Evolutionary conservation across 306 rosid species (phyloP), one percentile per base, ranked within the genome.

Genomic region (Parietaria judaica): DNA sequence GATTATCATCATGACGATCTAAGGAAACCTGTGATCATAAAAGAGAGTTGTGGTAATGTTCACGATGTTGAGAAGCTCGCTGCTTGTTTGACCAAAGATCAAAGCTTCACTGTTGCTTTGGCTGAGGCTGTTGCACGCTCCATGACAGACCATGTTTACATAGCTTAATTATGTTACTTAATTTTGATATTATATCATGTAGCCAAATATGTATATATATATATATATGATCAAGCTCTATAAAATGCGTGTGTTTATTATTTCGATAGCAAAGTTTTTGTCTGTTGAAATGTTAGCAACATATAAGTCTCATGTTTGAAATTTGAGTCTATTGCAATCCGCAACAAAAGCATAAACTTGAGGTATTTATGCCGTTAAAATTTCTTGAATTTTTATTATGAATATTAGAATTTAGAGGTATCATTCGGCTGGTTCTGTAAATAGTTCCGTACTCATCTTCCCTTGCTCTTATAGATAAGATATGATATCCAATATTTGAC

Each of bases 61-160:
- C 43, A 39, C 11, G 16, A 14, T 43, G 54, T 80, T 68, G 81
- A 72, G 69, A 85, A 84, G 39, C 78, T 38, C 58, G 78, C 78
- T 13, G 68, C 79, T 63, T 72, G 73, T 45, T 58, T 84, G 43
- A 60, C 85, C 35, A 84, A 70, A 51, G 87, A 88, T 76, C 75
- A 70, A 6, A 67, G 57, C 34, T 80, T 88, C 70, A 82, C 80
- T 1, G 13, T 68, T 11, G 66, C 85, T 46, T 61, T 88, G 63
- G 96, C 85, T 15, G 79, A 81, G 46, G 92, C 89, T 36, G 89
- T 88, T 74, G 87, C 80, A 7, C 63, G 71, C 46, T 77, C 80
- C 71, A 68, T 80, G 66, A 39, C 48, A 14, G 73, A 61, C 14
- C 63, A 70, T 70, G 47, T 38, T 49, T n/a, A 36, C 5, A n/a